These are phyloP conservation scores for Xanthoconium stramineum DNA, from an alignment of 768 basidiomycete species.

Conservation along the genomic window DNA sequence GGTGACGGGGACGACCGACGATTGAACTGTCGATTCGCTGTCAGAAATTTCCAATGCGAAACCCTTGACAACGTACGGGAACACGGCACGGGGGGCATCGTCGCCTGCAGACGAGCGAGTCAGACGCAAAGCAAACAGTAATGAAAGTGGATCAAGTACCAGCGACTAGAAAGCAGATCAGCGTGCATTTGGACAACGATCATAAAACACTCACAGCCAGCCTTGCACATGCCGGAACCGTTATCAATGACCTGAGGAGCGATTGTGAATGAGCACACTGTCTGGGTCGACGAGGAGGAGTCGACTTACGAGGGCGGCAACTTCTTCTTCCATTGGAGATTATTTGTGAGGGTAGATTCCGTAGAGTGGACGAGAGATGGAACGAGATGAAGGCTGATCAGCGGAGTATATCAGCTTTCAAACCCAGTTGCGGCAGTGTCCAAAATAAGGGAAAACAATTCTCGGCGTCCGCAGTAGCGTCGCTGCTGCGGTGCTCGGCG, in stretches of 20 bases:
- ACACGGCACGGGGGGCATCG: constrained; percentile 89
- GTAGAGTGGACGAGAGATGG: constrained; percentile 19
- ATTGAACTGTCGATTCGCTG: constrained; percentile 57
- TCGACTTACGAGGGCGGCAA: constrained; percentile 48
- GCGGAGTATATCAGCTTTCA: constrained; percentile 27
- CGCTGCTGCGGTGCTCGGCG: neutral
- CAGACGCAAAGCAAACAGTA: neutral
- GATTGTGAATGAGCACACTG: neutral
- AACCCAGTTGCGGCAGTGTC: constrained; percentile 12
- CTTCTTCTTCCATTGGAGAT: constrained; percentile 59
- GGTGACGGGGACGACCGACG: constrained; percentile 92
- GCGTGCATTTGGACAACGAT: constrained; percentile 13
- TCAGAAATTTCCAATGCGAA: constrained; percentile 12
- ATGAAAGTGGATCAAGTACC: constrained; percentile 37
- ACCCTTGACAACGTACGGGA: constrained; percentile 66
- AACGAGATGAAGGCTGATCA: constrained; percentile 10
- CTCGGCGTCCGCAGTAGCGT: neutral
- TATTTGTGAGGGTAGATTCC: constrained; percentile 22
- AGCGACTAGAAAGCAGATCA: constrained; percentile 47
- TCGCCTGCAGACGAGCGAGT: constrained; percentile 54
- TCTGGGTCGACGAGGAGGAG: neutral
- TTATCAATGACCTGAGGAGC: constrained; percentile 76
- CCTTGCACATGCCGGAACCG: constrained; percentile 99
- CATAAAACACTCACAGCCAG: constrained; percentile 74
- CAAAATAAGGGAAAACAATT: constrained; percentile 23